Base-by-base conservation (phyloP, 1,284 basidiomycete genomes). In the Waitea zeae region DNA sequence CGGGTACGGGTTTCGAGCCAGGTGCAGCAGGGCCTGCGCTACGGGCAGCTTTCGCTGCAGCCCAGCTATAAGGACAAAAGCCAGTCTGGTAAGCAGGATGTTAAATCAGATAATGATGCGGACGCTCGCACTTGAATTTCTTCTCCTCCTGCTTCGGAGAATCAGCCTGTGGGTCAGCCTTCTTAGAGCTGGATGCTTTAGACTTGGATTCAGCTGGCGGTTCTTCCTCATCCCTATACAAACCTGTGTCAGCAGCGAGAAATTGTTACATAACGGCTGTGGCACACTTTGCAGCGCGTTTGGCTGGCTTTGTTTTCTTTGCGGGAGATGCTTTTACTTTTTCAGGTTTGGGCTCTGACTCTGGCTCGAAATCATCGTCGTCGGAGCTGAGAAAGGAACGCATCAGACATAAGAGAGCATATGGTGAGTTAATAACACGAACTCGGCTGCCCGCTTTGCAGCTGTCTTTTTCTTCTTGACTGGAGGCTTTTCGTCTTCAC, bases 1-100 rank as follows among this genome's bases (percentile, higher is more conserved):
- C 66, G 0, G 93, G 95, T 2, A 97, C 70, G 7, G 70, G 57
- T 51, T 95, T 97, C 15, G 78, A 75, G 0, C 88, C 86, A 5
- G 72, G 82, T 4, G 74, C 73, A 2, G 63, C 53, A 0, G 87
- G 89, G 0, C 82, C 82, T 1, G 76, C 70, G 1, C 67, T 54
- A 37, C 71, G 71, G 2, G 78, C 76, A 1, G 72, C 70, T 38
- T 67, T 70, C 19, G 71, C 65, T 0, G 70, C 68, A 27, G 61
- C 65, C 70, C 74, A 81, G 46, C 76, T 79, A 41, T 15, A 26
- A n/a, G n/a, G n/a, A n/a, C n/a, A n/a, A n/a, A n/a, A n/a, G n/a
- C n/a, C n/a, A 15, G 33, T 17, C 11, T 17, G 22, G 4, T 35
- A 7, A 30, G 29, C 9, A 30, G 7, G 31, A 29, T 32, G 5